A percentile compares a stretch with the other conserved stretches of the same genome.
phyloP scores from a whole-genome alignment of 169 alveolate species.

The Eimeria necatrix region DNA sequence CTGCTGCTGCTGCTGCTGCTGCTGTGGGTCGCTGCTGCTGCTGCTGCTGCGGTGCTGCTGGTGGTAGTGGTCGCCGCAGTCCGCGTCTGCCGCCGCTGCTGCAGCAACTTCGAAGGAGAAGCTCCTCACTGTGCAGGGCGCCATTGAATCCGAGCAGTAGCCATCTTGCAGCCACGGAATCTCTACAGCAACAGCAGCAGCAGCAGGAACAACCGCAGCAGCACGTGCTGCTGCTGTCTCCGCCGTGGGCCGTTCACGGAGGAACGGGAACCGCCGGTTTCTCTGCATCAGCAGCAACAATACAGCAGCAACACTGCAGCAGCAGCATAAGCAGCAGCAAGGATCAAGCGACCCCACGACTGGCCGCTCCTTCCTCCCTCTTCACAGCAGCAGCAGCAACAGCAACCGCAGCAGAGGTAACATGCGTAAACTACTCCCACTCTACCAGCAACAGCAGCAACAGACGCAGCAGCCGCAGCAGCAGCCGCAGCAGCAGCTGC shows the following conservation, averaged over 20 bases:
- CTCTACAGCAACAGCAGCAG: background rate
- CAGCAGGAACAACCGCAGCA: background rate
- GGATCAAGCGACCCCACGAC: too few relatives aligned
- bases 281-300: background rate
- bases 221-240: background rate
- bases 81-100: background rate
- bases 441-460: background rate
- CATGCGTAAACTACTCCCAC: background rate
- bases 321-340: background rate
- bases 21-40: background rate
- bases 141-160: slow-evolving; percentile 20
- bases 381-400: slow-evolving; percentile 11
- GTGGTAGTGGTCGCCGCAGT: slow-evolving; percentile 14
- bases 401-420: background rate
- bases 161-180: background rate
- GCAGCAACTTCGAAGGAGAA: background rate
- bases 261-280: background rate
- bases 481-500: background rate
- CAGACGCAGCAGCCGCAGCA: slow-evolving; percentile 5
- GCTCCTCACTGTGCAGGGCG: background rate
- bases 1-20: slow-evolving; percentile 17
- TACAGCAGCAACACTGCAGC: background rate
- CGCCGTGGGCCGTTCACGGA: background rate
- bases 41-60: background rate
- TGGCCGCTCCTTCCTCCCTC: too few relatives aligned